A percentile compares a stretch with the other conserved stretches of the same genome.
phyloP scores from a whole-genome alignment of 208 protist genomes.

The Herpetomonas muscarum region DNA sequence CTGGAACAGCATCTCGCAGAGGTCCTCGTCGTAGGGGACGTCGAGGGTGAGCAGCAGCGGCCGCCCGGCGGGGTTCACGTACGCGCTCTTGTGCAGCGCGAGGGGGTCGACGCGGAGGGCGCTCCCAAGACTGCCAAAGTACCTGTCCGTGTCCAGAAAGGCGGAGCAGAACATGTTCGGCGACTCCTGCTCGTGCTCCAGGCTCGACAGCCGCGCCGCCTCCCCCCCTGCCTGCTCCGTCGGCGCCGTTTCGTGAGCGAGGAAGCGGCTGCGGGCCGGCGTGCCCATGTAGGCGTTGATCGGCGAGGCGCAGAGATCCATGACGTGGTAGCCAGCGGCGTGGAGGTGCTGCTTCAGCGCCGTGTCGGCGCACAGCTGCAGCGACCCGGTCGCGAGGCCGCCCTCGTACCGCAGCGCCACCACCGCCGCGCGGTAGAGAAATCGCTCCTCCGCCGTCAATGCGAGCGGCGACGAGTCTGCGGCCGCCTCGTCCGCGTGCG shows the following conservation, averaged over 20 bases:
- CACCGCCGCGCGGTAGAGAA: constrained; percentile 52
- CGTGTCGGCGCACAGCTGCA: constrained; percentile 86
- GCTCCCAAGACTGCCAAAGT: constrained; percentile 85
- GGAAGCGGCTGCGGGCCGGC: constrained; percentile 13
- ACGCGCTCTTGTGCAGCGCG: constrained; percentile 23
- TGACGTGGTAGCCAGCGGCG: constrained; percentile 70
- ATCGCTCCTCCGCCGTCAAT: constrained; percentile 16
- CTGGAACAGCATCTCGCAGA: constrained; percentile 80
- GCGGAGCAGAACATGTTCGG: constrained; percentile 83
- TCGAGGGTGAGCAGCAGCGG: constrained; percentile 81
- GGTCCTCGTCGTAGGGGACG: constrained; percentile 87
- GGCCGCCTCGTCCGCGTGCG: constrained; percentile 19
- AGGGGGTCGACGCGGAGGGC: constrained; percentile 58
- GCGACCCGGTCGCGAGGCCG: constrained; percentile 64
- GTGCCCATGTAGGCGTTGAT: constrained; percentile 87
- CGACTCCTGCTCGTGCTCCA: constrained; percentile 30
- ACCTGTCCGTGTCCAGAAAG: constrained; percentile 80
- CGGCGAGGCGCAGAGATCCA: constrained; percentile 84
- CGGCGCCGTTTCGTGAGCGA: not conserved
- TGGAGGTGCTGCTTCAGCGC: constrained; percentile 79
- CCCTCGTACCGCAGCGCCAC: constrained; percentile 79
- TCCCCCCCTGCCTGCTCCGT: constrained; percentile 8
- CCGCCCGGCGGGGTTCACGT: constrained; percentile 27
- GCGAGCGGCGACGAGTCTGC: not conserved
- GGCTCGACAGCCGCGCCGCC: constrained; percentile 5